These are phyloP conservation scores for Aspergillus fijiensis DNA, from an alignment of 2,329 filamentous ascomycete species.

Conservation along the genomic window DNA sequence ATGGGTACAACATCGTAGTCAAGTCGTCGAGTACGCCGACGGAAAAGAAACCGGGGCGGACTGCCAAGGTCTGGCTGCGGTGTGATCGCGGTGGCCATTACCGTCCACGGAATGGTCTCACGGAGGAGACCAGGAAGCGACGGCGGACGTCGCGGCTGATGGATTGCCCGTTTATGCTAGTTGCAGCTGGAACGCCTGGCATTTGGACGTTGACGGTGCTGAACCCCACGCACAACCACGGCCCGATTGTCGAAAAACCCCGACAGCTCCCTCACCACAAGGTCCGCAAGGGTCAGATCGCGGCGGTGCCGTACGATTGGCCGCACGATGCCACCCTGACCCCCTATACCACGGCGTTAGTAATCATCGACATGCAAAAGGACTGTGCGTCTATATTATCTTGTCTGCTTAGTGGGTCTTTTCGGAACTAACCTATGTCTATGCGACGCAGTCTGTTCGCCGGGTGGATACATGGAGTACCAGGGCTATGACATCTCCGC, in stretches of 20 bases:
- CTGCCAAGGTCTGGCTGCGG: constrained; percentile 46
- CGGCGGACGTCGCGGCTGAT: constrained; percentile 45
- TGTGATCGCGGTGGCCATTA: constrained; percentile 48
- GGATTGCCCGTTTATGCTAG: constrained; percentile 48
- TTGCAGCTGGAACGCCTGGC: constrained; percentile 44
- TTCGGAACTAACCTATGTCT: constrained; percentile 9
- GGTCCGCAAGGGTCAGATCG: constrained; percentile 45
- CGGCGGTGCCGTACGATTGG: constrained; percentile 47
- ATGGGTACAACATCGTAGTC: constrained; percentile 48
- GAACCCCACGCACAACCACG: constrained; percentile 45
- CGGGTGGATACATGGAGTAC: constrained; percentile 47
- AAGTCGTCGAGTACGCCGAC: constrained; percentile 49
- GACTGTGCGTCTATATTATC: constrained; percentile 40
- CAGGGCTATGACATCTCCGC: constrained; percentile 47
- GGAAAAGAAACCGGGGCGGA: constrained; percentile 46
- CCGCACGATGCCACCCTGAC: constrained; percentile 47
- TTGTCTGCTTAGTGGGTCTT: neutral
- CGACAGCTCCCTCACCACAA: constrained; percentile 43
- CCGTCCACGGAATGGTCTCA: constrained; percentile 46
- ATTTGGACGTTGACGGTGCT: constrained; percentile 46
- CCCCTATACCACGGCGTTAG: constrained; percentile 47
- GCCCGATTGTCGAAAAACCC: constrained; percentile 42
- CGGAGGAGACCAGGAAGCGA: constrained; percentile 47
- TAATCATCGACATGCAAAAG: constrained; percentile 51
- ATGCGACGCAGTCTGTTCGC: constrained; percentile 38